phyloP scores from a whole-genome alignment of 495 filamentous ascomycete species.

The Trichoderma erinaceum region DNA sequence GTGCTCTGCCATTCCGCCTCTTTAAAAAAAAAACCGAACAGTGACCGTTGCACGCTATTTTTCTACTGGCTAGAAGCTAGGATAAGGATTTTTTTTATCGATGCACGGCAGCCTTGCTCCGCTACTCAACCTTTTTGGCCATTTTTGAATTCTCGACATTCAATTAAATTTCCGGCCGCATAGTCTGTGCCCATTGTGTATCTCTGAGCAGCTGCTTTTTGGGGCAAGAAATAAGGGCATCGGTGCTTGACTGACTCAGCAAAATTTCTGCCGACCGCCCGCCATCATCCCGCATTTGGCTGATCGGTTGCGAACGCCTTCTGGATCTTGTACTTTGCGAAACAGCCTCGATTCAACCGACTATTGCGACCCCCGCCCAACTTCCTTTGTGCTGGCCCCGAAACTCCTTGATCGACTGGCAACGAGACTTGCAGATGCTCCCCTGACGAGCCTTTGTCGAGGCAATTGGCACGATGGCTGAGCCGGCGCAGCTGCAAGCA shows the following conservation, averaged over 20 bases:
- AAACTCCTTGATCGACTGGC: not conserved
- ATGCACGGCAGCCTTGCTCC: conserved; percentile 9
- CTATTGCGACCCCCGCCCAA: not conserved
- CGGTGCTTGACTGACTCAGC: conserved; percentile 13
- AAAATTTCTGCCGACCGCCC: conserved; percentile 13
- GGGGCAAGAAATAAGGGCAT: conserved; percentile 12
- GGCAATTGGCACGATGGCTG: conserved; percentile 16
- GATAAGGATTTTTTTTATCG: conserved; percentile 13
- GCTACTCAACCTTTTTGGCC: not conserved
- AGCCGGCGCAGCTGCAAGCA: conserved; percentile 14
- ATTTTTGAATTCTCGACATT: conserved; percentile 10
- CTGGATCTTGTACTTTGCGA: not conserved
- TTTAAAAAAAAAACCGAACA: not conserved
- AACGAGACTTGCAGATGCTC: conserved; percentile 6
- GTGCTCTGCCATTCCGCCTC: not conserved
- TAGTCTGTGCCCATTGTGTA: conserved; percentile 9
- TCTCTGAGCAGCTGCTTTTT: conserved; percentile 11
- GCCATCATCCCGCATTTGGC: conserved; percentile 12
- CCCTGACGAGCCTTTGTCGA: conserved; percentile 13
- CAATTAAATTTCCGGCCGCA: not conserved
- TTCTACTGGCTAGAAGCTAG: not conserved
- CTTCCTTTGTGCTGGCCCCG: not conserved
- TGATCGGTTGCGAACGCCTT: not conserved
- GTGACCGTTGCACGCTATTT: not conserved
- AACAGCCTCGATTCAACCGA: not conserved